These are phyloP conservation scores for Vigna nakashimae DNA, from an alignment of 306 rosid species.

Conservation along the genomic window DNA sequence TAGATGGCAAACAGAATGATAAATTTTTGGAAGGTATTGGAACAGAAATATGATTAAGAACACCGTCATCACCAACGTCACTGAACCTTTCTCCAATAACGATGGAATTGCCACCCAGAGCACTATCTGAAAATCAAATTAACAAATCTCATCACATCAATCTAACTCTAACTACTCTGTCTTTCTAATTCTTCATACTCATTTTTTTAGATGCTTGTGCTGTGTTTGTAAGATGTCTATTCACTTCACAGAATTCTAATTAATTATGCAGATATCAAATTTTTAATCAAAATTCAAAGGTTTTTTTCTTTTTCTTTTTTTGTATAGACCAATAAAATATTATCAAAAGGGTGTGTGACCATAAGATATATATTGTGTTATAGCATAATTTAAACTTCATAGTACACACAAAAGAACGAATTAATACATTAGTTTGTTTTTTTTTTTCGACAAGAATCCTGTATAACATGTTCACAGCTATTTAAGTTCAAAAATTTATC, in stretches of 20 bases:
- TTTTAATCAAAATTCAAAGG: not conserved
- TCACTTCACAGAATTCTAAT: not conserved
- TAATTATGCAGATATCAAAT: not conserved
- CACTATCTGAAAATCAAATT: slow-evolving; percentile 53
- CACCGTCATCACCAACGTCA: slow-evolving; percentile 81
- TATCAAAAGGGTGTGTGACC: too few species aligned
- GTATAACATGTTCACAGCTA: too few species aligned
- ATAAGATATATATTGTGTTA: too few species aligned
- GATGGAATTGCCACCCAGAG: slow-evolving; percentile 79
- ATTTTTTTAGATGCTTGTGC: not conserved
- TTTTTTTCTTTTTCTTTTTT: too few species aligned
- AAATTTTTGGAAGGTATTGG: slow-evolving; percentile 85
- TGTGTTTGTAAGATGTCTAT: too few species aligned
- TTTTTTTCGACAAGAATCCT: too few species aligned
- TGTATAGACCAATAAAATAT: too few species aligned
- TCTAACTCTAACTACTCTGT: not conserved
- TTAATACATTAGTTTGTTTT: too few species aligned
- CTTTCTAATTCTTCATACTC: not conserved
- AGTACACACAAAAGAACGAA: too few species aligned
- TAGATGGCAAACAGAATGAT: slow-evolving; percentile 74
- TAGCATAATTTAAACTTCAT: too few species aligned
- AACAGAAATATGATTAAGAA: slow-evolving; percentile 70
- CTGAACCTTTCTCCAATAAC: slow-evolving; percentile 65
- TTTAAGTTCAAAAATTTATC: too few species aligned
- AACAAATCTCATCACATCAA: not conserved